Percentiles rank a stretch among this genome's conserved stretches.
phyloP scores from a whole-genome alignment of 2,329 filamentous ascomycete species.

The Cryphonectria radicalis region DNA sequence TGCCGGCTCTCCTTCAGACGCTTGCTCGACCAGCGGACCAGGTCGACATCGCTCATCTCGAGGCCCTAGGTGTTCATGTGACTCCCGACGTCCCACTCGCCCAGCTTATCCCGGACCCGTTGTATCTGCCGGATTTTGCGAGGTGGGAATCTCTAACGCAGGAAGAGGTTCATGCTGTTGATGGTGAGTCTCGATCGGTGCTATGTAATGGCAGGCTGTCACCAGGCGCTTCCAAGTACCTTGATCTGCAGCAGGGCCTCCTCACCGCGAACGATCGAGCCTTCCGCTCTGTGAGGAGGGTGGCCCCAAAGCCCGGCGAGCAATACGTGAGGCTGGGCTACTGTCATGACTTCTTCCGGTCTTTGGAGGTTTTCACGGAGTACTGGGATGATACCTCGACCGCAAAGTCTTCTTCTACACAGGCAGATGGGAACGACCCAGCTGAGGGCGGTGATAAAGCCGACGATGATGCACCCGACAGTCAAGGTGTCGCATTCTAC shows the following conservation, averaged over 20 bases:
- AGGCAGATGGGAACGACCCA: slow-evolving; percentile 28
- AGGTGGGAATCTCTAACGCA: slow-evolving; percentile 54
- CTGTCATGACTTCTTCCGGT: slow-evolving; percentile 68
- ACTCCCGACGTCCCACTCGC: slow-evolving; percentile 52
- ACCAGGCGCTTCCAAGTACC: slow-evolving; percentile 61
- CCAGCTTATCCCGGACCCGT: slow-evolving; percentile 58
- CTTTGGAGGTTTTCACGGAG: slow-evolving; percentile 60
- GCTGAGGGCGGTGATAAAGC: slow-evolving; percentile 29
- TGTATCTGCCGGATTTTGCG: slow-evolving; percentile 57
- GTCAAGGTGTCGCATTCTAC: slow-evolving; percentile 37
- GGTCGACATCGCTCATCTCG: slow-evolving; percentile 54
- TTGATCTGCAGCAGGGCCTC: slow-evolving; percentile 63
- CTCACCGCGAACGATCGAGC: slow-evolving; percentile 60
- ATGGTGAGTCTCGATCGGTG: slow-evolving; percentile 51
- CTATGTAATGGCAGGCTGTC: slow-evolving; percentile 59
- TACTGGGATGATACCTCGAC: slow-evolving; percentile 67
- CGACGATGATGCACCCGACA: slow-evolving; percentile 16
- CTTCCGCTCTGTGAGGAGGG: slow-evolving; percentile 63
- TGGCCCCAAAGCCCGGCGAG: slow-evolving; percentile 59
- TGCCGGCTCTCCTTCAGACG: slow-evolving; percentile 53
- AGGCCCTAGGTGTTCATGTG: slow-evolving; percentile 62
- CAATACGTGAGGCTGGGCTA: slow-evolving; percentile 62
- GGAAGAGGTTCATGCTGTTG: slow-evolving; percentile 54
- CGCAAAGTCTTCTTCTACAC: slow-evolving; percentile 31
- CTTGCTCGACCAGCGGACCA: slow-evolving; percentile 56